Percentiles rank a stretch among this genome's conserved stretches.
Conservation (phyloP, 257 asterid genomes). For the Ilex asprella region DNA sequence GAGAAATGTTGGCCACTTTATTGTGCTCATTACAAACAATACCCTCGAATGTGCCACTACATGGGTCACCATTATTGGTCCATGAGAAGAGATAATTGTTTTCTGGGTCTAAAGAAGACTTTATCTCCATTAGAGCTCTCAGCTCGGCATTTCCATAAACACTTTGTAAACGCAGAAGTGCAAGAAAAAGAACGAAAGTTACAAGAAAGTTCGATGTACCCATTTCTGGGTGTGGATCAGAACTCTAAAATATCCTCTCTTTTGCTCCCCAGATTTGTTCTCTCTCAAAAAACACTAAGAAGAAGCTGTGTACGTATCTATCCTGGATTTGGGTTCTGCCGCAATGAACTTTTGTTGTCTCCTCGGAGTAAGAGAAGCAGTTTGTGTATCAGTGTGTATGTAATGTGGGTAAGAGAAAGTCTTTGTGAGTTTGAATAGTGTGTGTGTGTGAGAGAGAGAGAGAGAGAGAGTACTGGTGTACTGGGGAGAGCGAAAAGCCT, state of each 20-base stretch:
- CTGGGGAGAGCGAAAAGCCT: no score
- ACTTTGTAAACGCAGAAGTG: conserved; percentile 21
- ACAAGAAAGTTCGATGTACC: conserved; percentile 15
- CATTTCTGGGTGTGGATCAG: conserved; percentile 25
- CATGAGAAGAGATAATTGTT: conserved; percentile 59
- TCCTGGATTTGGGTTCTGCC: no score
- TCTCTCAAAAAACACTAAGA: no score
- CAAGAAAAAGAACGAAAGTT: conserved; percentile 16
- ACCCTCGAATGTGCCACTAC: conserved; percentile 67
- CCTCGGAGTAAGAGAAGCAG: no score
- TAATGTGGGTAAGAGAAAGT: no score
- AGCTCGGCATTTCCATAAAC: conserved; percentile 59
- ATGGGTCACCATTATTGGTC: conserved; percentile 64
- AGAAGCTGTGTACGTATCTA: no score
- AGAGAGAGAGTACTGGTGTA: no score
- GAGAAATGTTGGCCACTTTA: conserved; percentile 69
- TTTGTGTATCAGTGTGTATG: no score
- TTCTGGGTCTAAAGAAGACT: conserved; percentile 66
- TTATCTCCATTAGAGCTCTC: conserved; percentile 75
- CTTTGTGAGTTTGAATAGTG: no score
- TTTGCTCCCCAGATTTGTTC: background rate
- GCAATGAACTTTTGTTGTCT: no score
- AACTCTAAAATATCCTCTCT: conserved; percentile 1
- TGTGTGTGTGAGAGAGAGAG: no score
- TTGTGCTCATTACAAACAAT: conserved; percentile 80